Evolutionary conservation across 2,329 filamentous ascomycete species (phyloP), one percentile per base, ranked within the genome.

Genomic region (Talaromyces piceae): DNA sequence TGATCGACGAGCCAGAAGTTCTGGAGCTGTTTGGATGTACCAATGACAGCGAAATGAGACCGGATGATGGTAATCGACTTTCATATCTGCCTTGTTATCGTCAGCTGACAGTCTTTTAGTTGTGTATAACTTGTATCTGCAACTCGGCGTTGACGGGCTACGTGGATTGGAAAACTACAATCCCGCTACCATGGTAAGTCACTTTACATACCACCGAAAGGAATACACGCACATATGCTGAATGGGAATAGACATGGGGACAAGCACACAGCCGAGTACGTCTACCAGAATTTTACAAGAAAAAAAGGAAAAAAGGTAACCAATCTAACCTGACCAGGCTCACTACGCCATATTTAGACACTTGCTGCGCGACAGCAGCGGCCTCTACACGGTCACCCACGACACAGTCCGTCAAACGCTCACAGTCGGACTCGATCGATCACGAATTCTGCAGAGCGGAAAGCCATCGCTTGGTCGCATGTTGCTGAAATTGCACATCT

Each of bases 401-500:
- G 30, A 33, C 13, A 33, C 13, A 12, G 16, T n/a, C 12, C 3
- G 8, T 16, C 30, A 33, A 13, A 33, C 2, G 5, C 30, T 33
- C 12, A 33, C 30, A 33, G 30, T 33, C 30, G 12, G 30, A n/a
- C 12, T 33, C 30, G 30, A 33, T n/a, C 30, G 30, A 33, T 33
- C 30, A n/a, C 30, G 30, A 6, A n/a, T 33, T n/a, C 13, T 33
- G 2, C 11, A 33, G 16, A n/a, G 16, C 13, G 30, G 81, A 0
- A 77, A 81, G 12, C 74, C 76, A 0, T 78, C 80, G 0, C 73
- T 86, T 3, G 79, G 81, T 39, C 66, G 68, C 6, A 82, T 83
- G 65, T 70, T 84, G 25, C 71, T 80, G 55, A 76, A 76, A 48
- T 63, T 85, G 48, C 81, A 84, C 55, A 74, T 84, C 43, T 84